Percentiles rank a stretch among this genome's conserved stretches.
Conservation (phyloP, 305 asterid species). For the Rubia balearica region DNA sequence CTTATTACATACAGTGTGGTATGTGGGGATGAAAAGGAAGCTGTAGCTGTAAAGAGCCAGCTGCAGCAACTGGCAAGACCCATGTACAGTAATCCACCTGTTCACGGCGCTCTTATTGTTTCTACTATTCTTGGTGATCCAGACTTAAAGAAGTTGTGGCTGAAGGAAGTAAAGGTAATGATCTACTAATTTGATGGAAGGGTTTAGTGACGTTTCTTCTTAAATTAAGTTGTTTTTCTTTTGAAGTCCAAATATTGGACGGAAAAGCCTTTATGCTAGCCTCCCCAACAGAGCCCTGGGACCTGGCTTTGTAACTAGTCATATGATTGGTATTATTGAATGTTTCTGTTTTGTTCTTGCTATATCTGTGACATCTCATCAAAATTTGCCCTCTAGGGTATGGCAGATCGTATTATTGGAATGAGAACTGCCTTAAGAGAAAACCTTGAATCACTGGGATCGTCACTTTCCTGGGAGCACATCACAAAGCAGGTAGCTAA, state of each 20-base stretch:
- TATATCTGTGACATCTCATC: neutral
- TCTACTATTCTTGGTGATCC: constrained; percentile 83
- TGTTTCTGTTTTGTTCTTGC: neutral
- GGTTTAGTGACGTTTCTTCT: neutral
- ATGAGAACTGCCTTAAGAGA: constrained; percentile 73
- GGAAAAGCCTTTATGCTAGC: neutral
- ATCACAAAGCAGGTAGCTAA: constrained; percentile 78
- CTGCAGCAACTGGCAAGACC: constrained; percentile 97
- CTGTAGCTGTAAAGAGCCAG: constrained; percentile 93
- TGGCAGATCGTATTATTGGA: constrained; percentile 97
- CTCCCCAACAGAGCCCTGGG: neutral
- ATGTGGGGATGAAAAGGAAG: constrained; percentile 90
- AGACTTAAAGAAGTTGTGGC: constrained; percentile 72
- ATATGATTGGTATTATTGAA: neutral
- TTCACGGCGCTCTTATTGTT: constrained; percentile 82
- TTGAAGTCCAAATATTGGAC: neutral
- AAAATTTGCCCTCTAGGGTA: constrained; percentile 42
- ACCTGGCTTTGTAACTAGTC: neutral
- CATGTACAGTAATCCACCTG: constrained; percentile 99
- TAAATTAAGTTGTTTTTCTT: no score
- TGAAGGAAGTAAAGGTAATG: constrained; percentile 83
- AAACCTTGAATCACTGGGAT: constrained; percentile 81
- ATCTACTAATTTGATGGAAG: neutral
- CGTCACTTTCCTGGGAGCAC: constrained; percentile 91
- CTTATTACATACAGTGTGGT: constrained; percentile 49